Percentiles rank a stretch among this genome's conserved stretches.
These are phyloP conservation scores for Kwoniella dejecticola DNA, from an alignment of 768 basidiomycete species.

Conservation along the genomic window DNA sequence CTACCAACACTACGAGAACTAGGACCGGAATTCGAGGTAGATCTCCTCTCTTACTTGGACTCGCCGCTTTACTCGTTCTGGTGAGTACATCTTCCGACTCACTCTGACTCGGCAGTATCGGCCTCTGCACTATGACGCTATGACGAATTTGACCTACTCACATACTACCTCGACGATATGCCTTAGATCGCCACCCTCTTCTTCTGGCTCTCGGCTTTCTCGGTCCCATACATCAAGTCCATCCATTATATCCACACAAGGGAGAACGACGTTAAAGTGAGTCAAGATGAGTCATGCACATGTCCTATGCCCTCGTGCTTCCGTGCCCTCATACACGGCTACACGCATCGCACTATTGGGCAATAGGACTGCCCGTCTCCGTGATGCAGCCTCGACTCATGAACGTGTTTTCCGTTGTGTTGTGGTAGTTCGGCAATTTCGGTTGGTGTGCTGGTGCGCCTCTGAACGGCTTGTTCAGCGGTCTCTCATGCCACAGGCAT, in stretches of 20 bases:
- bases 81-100: no score
- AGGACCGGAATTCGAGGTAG: conserved; percentile 11
- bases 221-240: conserved; percentile 42
- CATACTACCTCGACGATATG: not conserved
- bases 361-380: no score
- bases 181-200: conserved; percentile 41
- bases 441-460: conserved; percentile 36
- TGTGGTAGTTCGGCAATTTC: conserved; percentile 50
- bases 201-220: conserved; percentile 52
- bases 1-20: conserved; percentile 6
- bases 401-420: no score
- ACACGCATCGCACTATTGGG: no score
- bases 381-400: no score
- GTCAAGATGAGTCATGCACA: conserved; percentile 1
- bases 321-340: no score
- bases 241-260: conserved; percentile 44
- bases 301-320: no score
- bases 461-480: conserved; percentile 3
- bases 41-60: conserved; percentile 27
- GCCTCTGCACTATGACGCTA: no score
- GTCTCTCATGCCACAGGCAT: conserved; percentile 16
- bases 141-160: no score
- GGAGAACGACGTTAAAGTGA: conserved; percentile 31
- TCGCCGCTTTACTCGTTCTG: conserved; percentile 44
- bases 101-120: no score